These are phyloP conservation scores for Clathrus columnatus DNA, from an alignment of 768 basidiomycete species.

Conservation along the genomic window DNA sequence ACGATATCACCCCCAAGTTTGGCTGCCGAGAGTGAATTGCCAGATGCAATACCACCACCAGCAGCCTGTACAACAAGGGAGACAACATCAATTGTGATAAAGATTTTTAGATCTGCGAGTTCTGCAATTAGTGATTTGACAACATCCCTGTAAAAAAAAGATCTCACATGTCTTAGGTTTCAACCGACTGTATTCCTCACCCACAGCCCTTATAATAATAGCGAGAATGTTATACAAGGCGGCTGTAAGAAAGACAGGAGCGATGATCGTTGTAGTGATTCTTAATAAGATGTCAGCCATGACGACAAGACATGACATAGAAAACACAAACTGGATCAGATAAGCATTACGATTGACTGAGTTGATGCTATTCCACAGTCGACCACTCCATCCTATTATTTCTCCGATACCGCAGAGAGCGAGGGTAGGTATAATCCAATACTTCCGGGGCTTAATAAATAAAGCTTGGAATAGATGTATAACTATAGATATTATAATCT, in stretches of 20 bases:
- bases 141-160: background rate
- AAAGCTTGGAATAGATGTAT: slow-evolving; percentile 15
- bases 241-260: slow-evolving; percentile 49
- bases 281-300: slow-evolving; percentile 12
- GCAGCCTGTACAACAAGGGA: slow-evolving; percentile 56
- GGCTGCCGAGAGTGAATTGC: background rate
- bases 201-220: slow-evolving; percentile 34
- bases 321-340: slow-evolving; percentile 24
- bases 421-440: slow-evolving; percentile 18
- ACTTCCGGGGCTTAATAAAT: slow-evolving; percentile 9
- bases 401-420: slow-evolving; percentile 17
- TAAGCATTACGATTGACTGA: slow-evolving; percentile 15
- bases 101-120: background rate
- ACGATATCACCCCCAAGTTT: background rate
- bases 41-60: slow-evolving; percentile 49
- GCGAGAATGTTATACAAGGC: slow-evolving; percentile 49
- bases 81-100: slow-evolving; percentile 35
- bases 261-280: slow-evolving; percentile 37
- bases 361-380: slow-evolving; percentile 13
- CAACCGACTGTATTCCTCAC: slow-evolving; percentile 43
- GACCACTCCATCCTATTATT: slow-evolving; percentile 19
- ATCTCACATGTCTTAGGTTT: slow-evolving; percentile 20
- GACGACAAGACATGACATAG: background rate
- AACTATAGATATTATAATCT: slow-evolving; percentile 7
- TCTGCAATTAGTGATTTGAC: background rate